Percentiles rank a stretch among this genome's conserved stretches.
These are phyloP conservation scores for Psophocarpus tetragonolobus DNA, from an alignment of 306 rosid genomes.

Conservation along the genomic window DNA sequence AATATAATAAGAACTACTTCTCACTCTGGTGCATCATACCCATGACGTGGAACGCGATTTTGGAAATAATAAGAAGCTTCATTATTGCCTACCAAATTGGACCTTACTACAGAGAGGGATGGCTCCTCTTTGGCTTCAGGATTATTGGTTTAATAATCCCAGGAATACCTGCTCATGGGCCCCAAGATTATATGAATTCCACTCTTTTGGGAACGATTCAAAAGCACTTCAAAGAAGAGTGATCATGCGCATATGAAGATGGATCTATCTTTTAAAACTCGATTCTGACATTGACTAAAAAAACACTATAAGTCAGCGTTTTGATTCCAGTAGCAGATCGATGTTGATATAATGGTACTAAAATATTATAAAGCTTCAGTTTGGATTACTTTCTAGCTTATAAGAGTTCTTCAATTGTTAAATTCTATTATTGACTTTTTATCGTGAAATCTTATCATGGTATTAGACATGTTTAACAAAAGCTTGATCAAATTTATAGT, in stretches of 20 bases:
- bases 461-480: too few species aligned
- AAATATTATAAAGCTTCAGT: not conserved
- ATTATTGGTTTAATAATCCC: conserved; percentile 43
- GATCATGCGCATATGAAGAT: not conserved
- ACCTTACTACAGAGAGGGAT: conserved; percentile 46
- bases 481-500: too few species aligned
- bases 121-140: conserved; percentile 41
- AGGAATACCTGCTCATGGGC: conserved; percentile 50
- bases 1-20: conserved; percentile 58
- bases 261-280: not conserved
- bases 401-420: not conserved
- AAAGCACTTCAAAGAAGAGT: conserved; percentile 11
- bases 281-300: not conserved
- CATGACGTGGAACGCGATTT: conserved; percentile 36
- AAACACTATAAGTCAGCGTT: not conserved
- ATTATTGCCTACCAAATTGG: conserved; percentile 36
- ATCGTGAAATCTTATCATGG: too few species aligned
- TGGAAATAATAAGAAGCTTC: conserved; percentile 60
- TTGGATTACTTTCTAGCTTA: not conserved
- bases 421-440: not conserved
- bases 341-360: not conserved
- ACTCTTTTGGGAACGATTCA: conserved; percentile 47
- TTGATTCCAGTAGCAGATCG: not conserved
- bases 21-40: conserved; percentile 28
- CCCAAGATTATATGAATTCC: conserved; percentile 61